phyloP scores from a whole-genome alignment of 2,329 filamentous ascomycete genomes.

The Ophiostoma himal-ulmi region DNA sequence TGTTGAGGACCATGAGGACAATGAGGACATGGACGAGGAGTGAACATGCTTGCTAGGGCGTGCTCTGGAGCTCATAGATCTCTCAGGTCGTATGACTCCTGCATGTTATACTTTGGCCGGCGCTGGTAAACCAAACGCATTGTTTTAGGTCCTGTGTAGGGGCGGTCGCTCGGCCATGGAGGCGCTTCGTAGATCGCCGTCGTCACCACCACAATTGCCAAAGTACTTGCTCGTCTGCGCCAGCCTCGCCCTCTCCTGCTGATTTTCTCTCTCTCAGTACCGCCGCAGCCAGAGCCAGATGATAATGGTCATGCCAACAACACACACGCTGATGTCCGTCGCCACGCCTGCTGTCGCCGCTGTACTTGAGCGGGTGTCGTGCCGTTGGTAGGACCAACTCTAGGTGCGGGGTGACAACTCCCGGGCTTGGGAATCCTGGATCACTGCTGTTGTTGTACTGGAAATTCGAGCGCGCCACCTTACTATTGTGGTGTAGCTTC shows the following conservation, averaged over 20 bases:
- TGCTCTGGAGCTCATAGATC: neutral
- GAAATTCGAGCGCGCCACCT: neutral
- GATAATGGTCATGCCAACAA: neutral
- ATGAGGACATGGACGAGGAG: neutral
- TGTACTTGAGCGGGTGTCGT: neutral
- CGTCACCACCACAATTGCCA: neutral
- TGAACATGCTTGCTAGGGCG: neutral
- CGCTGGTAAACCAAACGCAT: neutral
- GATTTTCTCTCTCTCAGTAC: neutral
- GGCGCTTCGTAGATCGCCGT: neutral
- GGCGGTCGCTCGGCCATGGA: neutral
- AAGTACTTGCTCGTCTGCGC: neutral
- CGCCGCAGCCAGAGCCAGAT: neutral
- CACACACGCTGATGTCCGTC: neutral
- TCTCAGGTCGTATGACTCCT: neutral
- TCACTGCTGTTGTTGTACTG: neutral
- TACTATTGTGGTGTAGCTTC: conserved; percentile 16
- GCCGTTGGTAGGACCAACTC: neutral
- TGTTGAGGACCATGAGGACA: neutral
- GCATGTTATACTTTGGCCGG: neutral
- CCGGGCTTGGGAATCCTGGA: neutral
- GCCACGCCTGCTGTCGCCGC: neutral
- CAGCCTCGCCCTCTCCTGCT: neutral
- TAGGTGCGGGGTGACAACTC: neutral
- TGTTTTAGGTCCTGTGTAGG: neutral